Percentiles rank a stretch among this genome's conserved stretches.
Evolutionary conservation across 2,329 filamentous ascomycete species (phyloP).

Genomic region (Colletotrichum nymphaeae): DNA sequence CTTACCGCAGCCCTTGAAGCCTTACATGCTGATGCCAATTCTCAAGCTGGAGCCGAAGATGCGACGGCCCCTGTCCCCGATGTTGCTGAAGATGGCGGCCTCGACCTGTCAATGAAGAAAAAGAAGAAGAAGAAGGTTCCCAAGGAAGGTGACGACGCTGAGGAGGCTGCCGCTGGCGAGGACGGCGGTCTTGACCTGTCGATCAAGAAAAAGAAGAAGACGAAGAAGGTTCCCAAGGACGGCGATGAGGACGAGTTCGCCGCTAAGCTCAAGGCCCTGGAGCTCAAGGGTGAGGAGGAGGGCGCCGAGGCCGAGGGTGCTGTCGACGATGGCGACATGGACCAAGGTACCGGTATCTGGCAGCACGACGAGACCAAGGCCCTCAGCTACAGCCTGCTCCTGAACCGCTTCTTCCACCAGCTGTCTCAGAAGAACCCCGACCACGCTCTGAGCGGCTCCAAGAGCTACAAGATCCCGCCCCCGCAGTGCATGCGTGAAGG

Average conservation of each 20-base stretch:
- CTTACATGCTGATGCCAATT: conserved; percentile 62
- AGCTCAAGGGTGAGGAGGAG: conserved; percentile 73
- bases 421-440: conserved; percentile 97
- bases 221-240: conserved; percentile 66
- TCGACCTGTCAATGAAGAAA: conserved; percentile 70
- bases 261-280: conserved; percentile 71
- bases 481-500: conserved; percentile 99
- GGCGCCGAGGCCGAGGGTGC: conserved; percentile 68
- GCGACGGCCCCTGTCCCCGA: conserved; percentile 48
- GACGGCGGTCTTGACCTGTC: conserved; percentile 68
- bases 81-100: conserved; percentile 69
- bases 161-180: conserved; percentile 54
- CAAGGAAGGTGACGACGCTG: conserved; percentile 64
- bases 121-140: conserved; percentile 82
- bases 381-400: conserved; percentile 87
- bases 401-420: conserved; percentile 93
- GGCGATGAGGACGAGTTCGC: conserved; percentile 72
- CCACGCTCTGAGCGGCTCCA: conserved; percentile 86
- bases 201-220: conserved; percentile 90
- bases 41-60: conserved; percentile 52
- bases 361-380: conserved; percentile 80
- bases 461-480: conserved; percentile 99
- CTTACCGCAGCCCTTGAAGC: conserved; percentile 64
- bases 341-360: conserved; percentile 92
- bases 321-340: conserved; percentile 79